Conservation (phyloP, 768 basidiomycete genomes). For the Mrakia blollopis region DNA sequence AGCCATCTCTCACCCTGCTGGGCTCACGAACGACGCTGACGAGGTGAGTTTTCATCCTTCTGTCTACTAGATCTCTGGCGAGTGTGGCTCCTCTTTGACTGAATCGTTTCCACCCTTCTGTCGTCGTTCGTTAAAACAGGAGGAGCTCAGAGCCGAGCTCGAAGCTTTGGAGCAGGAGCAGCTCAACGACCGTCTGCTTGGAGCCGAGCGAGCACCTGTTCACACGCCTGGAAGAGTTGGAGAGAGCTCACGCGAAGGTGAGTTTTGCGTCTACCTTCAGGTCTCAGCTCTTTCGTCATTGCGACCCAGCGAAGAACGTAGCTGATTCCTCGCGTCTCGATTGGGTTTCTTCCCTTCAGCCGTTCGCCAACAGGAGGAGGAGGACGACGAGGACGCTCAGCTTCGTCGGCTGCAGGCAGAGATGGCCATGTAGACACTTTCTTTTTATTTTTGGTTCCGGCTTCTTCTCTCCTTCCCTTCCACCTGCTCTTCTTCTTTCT, state of each 20-base stretch:
- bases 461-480: slow-evolving; percentile 76
- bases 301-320: no score
- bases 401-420: slow-evolving; percentile 82
- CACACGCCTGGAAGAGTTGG: slow-evolving; percentile 56
- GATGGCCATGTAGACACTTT: slow-evolving; percentile 61
- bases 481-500: slow-evolving; percentile 36
- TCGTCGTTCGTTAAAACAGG: slow-evolving; percentile 52
- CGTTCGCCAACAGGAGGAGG: slow-evolving; percentile 53
- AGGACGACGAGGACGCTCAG: slow-evolving; percentile 88
- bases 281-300: slow-evolving; percentile 5
- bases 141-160: slow-evolving; percentile 70
- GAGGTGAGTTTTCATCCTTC: slow-evolving; percentile 55
- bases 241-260: slow-evolving; percentile 17
- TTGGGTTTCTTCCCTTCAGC: slow-evolving; percentile 1
- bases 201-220: slow-evolving; percentile 82
- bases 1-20: slow-evolving; percentile 68
- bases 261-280: not conserved
- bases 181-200: slow-evolving; percentile 74
- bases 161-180: slow-evolving; percentile 83
- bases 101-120: not conserved
- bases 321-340: not conserved
- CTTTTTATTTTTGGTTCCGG: no score
- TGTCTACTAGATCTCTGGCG: not conserved
- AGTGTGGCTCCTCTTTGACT: not conserved
- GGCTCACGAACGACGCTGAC: slow-evolving; percentile 58